Conservation (phyloP, 768 basidiomycete species). For the Xanthoconium purpureum region DNA sequence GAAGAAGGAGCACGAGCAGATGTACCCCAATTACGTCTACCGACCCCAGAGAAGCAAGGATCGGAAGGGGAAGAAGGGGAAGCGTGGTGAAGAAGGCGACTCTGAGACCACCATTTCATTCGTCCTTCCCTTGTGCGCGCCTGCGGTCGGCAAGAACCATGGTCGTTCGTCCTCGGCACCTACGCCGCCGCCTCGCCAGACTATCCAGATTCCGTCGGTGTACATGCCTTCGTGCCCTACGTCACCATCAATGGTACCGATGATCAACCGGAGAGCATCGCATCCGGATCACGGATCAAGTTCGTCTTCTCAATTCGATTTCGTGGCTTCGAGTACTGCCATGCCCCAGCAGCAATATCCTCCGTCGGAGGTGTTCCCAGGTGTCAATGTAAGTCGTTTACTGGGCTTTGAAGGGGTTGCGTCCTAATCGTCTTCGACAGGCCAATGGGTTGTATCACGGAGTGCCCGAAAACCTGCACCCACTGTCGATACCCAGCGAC, state of each 20-base stretch:
- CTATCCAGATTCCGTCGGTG: slow-evolving; percentile 67
- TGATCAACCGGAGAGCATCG: slow-evolving; percentile 61
- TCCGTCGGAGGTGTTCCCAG: slow-evolving; percentile 26
- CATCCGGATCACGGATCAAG: slow-evolving; percentile 47
- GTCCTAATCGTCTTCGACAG: slow-evolving; percentile 27
- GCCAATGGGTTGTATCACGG: slow-evolving; percentile 48
- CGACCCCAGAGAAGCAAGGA: slow-evolving; percentile 59
- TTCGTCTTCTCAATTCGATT: slow-evolving; percentile 50
- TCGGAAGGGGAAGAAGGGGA: slow-evolving; percentile 47
- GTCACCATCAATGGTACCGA: slow-evolving; percentile 51
- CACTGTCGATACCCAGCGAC: slow-evolving; percentile 43
- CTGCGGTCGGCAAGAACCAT: slow-evolving; percentile 40
- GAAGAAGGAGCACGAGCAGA: slow-evolving; percentile 73
- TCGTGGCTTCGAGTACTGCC: slow-evolving; percentile 45
- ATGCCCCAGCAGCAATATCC: slow-evolving; percentile 40
- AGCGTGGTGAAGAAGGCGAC: slow-evolving; percentile 42
- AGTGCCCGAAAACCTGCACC: slow-evolving; percentile 44
- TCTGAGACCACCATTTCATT: slow-evolving; percentile 53
- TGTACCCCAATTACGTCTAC: slow-evolving; percentile 78
- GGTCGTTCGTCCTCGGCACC: slow-evolving; percentile 56
- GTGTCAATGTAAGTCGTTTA: slow-evolving; percentile 40
- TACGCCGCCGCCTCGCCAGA: slow-evolving; percentile 64
- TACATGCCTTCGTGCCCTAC: slow-evolving; percentile 62
- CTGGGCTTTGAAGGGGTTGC: slow-evolving; percentile 4
- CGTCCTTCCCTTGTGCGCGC: slow-evolving; percentile 38